Evolutionary conservation across 2,329 filamentous ascomycete species (phyloP).

Genomic region (Trichoderma arundinaceum): DNA sequence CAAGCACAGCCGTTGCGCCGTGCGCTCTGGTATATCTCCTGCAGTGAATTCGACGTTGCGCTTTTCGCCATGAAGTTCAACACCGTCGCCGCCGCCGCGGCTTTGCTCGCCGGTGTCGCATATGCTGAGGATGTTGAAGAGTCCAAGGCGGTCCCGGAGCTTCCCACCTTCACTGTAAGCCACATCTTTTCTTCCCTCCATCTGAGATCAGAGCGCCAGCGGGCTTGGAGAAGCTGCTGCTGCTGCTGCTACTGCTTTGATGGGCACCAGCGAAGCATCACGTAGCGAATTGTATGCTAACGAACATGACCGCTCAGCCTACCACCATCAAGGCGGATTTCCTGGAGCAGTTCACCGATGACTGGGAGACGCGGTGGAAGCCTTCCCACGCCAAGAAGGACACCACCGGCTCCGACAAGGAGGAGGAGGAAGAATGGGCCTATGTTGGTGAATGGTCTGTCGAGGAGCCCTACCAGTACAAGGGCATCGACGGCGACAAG

Average conservation of each 20-base stretch:
- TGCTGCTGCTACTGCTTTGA: constrained; percentile 1
- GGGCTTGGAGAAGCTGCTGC: background rate
- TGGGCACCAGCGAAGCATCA: background rate
- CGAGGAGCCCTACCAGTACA: constrained; percentile 88
- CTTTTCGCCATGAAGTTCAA: constrained; percentile 78
- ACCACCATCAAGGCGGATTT: constrained; percentile 89
- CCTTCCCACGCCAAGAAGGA: constrained; percentile 97
- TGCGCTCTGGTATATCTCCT: constrained; percentile 36
- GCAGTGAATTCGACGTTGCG: constrained; percentile 54
- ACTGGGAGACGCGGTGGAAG: constrained; percentile 94
- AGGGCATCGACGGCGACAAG: constrained; percentile 94
- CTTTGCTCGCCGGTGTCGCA: constrained; percentile 71
- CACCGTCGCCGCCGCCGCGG: constrained; percentile 75
- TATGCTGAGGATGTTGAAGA: constrained; percentile 71
- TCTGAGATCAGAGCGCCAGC: background rate
- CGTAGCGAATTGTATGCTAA: constrained; percentile 28
- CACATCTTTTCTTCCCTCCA: background rate
- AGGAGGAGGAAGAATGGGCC: constrained; percentile 90
- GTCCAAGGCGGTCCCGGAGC: constrained; percentile 64
- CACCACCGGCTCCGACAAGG: constrained; percentile 70
- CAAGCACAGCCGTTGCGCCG: constrained; percentile 33
- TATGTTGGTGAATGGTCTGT: constrained; percentile 97
- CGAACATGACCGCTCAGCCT: constrained; percentile 63
- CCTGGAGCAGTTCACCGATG: constrained; percentile 97
- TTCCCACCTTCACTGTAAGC: constrained; percentile 88